A percentile compares a stretch with the other conserved stretches of the same genome.
Evolutionary conservation across 2,329 filamentous ascomycete species (phyloP).

Genomic region (Penicillium sp.): DNA sequence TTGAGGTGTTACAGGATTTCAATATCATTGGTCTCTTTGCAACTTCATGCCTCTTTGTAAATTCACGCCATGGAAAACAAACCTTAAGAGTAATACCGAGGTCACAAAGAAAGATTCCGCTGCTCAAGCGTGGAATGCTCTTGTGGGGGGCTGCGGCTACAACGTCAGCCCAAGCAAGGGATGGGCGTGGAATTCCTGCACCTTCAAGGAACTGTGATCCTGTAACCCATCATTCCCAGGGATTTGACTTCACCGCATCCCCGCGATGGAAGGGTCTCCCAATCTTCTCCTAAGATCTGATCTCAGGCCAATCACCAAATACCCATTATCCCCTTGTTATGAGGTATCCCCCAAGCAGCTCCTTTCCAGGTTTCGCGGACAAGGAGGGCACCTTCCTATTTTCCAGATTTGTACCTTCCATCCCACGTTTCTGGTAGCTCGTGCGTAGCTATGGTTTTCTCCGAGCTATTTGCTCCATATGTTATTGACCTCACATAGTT

Average conservation of each 20-base stretch:
- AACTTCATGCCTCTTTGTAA: no score
- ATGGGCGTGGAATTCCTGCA: constrained; percentile 1
- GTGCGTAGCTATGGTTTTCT: constrained; percentile 4
- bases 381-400: constrained; percentile 3
- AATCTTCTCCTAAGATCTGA: neutral
- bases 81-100: neutral
- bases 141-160: neutral
- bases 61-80: no score
- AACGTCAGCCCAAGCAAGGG: constrained; percentile 4
- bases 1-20: constrained; percentile 4
- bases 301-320: neutral
- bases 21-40: neutral
- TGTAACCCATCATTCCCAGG: constrained; percentile 7
- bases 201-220: neutral
- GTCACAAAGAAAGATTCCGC: neutral
- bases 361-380: neutral
- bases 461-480: neutral
- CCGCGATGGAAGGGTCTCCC: neutral
- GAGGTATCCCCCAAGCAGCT: neutral
- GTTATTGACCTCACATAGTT: neutral
- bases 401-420: neutral
- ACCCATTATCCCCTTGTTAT: neutral
- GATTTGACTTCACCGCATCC: neutral
- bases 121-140: constrained; percentile 5
- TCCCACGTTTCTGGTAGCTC: neutral